Evolutionary conservation across 192 early-diverging fungal genomes (phyloP).

Genomic region (Haplosporangium gracile): DNA sequence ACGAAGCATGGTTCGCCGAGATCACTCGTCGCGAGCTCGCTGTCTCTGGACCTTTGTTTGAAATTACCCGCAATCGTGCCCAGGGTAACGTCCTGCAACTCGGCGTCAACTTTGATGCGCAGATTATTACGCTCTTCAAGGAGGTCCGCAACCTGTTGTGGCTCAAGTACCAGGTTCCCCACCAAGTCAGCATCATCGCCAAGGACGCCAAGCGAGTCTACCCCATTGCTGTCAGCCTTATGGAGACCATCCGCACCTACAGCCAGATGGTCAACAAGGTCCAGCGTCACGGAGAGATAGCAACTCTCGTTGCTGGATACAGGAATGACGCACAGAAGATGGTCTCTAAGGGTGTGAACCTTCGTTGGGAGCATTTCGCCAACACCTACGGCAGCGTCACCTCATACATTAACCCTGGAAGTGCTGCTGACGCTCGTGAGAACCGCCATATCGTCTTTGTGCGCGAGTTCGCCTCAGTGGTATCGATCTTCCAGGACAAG

Average conservation of each 20-base stretch:
- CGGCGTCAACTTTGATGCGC: conserved; percentile 93
- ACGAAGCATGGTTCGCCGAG: conserved; percentile 91
- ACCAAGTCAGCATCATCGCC: conserved; percentile 89
- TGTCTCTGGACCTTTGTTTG: conserved; percentile 91
- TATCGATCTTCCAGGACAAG: conserved; percentile 97
- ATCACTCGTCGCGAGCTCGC: conserved; percentile 85
- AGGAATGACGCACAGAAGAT: conserved; percentile 93
- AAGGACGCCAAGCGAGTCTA: conserved; percentile 98
- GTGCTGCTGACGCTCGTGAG: conserved; percentile 74
- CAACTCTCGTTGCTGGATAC: conserved; percentile 91
- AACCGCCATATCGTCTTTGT: conserved; percentile 95
- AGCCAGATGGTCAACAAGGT: conserved; percentile 86
- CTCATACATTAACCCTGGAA: conserved; percentile 43
- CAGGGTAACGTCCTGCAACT: conserved; percentile 81
- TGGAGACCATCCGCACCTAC: conserved; percentile 95
- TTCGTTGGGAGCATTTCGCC: conserved; percentile 97
- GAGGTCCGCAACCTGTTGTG: conserved; percentile 98
- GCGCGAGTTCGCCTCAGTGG: conserved; percentile 90
- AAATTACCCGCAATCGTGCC: conserved; percentile 86
- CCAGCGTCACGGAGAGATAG: conserved; percentile 79
- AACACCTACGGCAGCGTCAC: conserved; percentile 68
- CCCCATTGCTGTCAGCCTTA: conserved; percentile 97
- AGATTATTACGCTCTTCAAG: conserved; percentile 98
- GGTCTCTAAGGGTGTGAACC: conserved; percentile 82
- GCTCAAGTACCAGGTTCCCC: conserved; percentile 95